Evolutionary conservation across 768 basidiomycete species (phyloP), one percentile per base, ranked within the genome.

Genomic region (Boletellus ananas): DNA sequence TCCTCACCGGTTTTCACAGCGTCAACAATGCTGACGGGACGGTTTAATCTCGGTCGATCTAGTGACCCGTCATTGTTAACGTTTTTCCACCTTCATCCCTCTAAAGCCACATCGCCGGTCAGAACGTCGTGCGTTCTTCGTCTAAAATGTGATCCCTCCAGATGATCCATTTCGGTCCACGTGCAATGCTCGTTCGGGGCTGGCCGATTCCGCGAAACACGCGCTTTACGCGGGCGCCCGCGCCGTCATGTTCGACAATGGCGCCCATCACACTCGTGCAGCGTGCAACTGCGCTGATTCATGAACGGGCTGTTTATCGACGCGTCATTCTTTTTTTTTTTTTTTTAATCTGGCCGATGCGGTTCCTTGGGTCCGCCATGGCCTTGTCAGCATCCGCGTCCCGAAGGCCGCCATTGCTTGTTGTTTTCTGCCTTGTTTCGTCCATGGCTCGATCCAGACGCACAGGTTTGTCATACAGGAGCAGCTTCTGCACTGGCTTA

Each of bases 191-290:
- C 42, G 31, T 37, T 43, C 35, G 34, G 47, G 17, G 14, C 25
- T 18, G 34, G 4, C 34, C 40, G 9, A 34, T 47, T 39, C 50
- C 40, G 50, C 37, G n/a, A 38, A 52, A 40, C 37, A 43, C 39
- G 37, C 21, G 34, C 43, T 44, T 55, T 48, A 13, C 46, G 49
- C 51, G 51, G 43, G 34, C 43, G 45, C 46, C 47, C 35, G 45
- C 33, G 13, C n/a, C 27, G 33, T 47, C 37, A 38, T 45, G 16
- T 42, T n/a, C 33, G 6, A 12, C 38, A 21, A 36, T 52, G 54
- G 37, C 61, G 56, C 61, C 51, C 62, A 62, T 62, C 51, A 29
- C 11, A 29, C 11, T 63, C 33, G 10, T 16, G 2, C 42, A n/a
- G 29, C 23, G 33, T 31, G 31, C 37, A 43, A 58, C 51, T 53